Conservation (phyloP, 306 rosid genomes). For the Heteromeles arbutifolia region DNA sequence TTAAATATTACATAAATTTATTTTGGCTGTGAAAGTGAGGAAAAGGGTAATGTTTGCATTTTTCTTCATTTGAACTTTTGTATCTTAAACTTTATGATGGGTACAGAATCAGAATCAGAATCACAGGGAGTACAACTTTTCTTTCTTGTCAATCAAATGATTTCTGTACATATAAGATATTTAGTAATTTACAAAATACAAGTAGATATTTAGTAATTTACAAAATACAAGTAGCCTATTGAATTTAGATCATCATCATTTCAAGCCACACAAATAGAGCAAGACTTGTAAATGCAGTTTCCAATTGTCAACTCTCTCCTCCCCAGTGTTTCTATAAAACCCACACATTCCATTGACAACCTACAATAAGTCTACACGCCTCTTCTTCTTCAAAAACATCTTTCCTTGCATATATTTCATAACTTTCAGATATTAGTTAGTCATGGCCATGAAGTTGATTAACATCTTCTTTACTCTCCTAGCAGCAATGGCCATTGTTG, state of each 20-base stretch:
- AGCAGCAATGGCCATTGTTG: neutral
- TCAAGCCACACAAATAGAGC: slow-evolving; percentile 11
- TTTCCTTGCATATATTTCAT: too few relatives aligned
- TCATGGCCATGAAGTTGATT: slow-evolving; percentile 10
- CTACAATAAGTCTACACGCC: too few relatives aligned
- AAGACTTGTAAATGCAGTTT: slow-evolving; percentile 12
- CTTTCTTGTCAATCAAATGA: slow-evolving; percentile 29
- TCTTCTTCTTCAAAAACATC: too few relatives aligned
- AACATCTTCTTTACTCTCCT: neutral
- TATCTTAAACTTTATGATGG: neutral
- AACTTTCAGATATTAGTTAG: neutral
- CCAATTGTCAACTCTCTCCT: slow-evolving; percentile 9
- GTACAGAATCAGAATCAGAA: slow-evolving; percentile 4
- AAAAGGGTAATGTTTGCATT: neutral
- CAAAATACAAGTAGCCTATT: slow-evolving; percentile 4
- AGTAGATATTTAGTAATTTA: too few relatives aligned
- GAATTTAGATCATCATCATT: slow-evolving; percentile 14
- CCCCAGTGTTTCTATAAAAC: slow-evolving; percentile 1
- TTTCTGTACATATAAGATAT: slow-evolving; percentile 9
- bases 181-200: too few relatives aligned
- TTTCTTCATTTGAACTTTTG: neutral
- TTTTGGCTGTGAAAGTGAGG: neutral
- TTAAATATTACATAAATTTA: too few relatives aligned
- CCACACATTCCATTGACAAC: neutral
- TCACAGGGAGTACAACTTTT: slow-evolving; percentile 12